phyloP scores from a whole-genome alignment of 2,329 filamentous ascomycete genomes.

The Colletotrichum tamarilloi region DNA sequence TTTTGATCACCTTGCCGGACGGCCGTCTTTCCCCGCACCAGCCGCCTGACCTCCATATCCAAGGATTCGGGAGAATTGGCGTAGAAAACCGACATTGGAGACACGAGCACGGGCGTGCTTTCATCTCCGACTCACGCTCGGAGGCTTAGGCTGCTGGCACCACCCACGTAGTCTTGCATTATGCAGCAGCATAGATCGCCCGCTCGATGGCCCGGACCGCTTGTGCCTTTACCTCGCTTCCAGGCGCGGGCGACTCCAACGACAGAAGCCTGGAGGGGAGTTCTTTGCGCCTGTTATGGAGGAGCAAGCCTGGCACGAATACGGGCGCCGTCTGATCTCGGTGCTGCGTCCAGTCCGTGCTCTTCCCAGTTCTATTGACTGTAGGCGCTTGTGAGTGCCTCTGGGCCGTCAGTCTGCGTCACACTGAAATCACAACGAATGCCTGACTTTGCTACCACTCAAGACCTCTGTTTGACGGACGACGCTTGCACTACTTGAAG shows the following conservation, averaged over 20 bases:
- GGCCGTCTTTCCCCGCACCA: neutral
- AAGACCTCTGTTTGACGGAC: neutral
- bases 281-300: neutral
- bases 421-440: neutral
- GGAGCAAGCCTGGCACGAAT: neutral
- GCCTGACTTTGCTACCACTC: neutral
- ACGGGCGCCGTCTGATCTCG: conserved; percentile 6
- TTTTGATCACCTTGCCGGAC: neutral
- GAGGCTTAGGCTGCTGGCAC: neutral
- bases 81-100: neutral
- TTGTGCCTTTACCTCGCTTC: neutral
- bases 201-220: conserved; percentile 1
- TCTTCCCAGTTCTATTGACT: neutral
- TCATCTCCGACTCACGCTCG: neutral
- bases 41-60: neutral
- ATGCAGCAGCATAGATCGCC: neutral
- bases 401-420: neutral
- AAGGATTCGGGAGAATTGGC: neutral
- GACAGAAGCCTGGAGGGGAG: neutral
- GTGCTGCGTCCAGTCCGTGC: conserved; percentile 3
- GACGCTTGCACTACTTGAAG: neutral
- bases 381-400: neutral
- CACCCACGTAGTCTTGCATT: neutral
- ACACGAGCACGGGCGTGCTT: neutral
- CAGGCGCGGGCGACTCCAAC: neutral